Conservation (phyloP, 805 yeast species). For the Wickerhamiella nectarea region DNA sequence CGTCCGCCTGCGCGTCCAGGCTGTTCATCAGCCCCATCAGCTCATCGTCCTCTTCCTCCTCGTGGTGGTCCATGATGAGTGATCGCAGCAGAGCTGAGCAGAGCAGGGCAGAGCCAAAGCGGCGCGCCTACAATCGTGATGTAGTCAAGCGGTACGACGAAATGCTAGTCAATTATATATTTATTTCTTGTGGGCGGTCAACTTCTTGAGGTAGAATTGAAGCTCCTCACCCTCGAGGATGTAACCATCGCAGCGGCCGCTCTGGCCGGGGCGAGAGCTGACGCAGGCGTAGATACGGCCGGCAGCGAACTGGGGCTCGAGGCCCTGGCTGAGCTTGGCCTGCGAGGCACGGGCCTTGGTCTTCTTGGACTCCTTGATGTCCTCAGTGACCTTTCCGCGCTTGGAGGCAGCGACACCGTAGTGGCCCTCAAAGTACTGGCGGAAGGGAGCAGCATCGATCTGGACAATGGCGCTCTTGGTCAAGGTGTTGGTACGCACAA, state of each 20-base stretch:
- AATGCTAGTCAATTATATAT: constrained; percentile 17
- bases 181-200: constrained; percentile 93
- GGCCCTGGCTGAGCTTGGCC: constrained; percentile 78
- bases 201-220: constrained; percentile 99
- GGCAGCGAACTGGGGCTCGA: constrained; percentile 92
- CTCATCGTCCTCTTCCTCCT: constrained; percentile 6
- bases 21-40: constrained; percentile 1
- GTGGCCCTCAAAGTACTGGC: constrained; percentile 97
- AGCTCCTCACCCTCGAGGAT: constrained; percentile 99
- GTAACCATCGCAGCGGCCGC: constrained; percentile 99
- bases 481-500: constrained; percentile 98
- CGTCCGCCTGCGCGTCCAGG: background rate
- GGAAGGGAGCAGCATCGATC: constrained; percentile 99
- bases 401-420: constrained; percentile 61
- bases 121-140: too few relatives aligned
- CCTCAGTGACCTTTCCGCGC: constrained; percentile 55
- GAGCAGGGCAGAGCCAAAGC: too few relatives aligned
- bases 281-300: constrained; percentile 98
- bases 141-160: background rate
- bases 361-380: constrained; percentile 69
- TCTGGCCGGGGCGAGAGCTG: constrained; percentile 99
- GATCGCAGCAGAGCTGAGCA: too few relatives aligned
- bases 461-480: constrained; percentile 98
- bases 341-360: constrained; percentile 56
- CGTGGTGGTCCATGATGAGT: background rate